Conservation (phyloP, 768 basidiomycete genomes). For the Lactarius vividus region DNA sequence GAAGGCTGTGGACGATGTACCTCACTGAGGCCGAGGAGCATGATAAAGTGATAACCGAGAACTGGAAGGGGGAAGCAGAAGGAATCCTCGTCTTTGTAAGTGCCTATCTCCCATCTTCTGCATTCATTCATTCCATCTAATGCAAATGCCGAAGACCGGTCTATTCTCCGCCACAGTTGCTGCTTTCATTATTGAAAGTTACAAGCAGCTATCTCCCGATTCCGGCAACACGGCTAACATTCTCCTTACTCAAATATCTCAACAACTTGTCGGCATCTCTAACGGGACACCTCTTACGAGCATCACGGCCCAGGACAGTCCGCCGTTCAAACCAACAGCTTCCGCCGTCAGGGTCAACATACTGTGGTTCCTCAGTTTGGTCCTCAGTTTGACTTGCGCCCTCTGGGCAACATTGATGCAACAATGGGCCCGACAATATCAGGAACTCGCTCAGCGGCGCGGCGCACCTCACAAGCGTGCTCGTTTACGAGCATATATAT, state of each 20-base stretch:
- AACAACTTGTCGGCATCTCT: conserved; percentile 9
- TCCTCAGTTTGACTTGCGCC: conserved; percentile 3
- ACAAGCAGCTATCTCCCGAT: conserved; percentile 7
- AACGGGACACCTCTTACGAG: neutral
- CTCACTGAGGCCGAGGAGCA: neutral
- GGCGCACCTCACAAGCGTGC: neutral
- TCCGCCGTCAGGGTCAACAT: conserved; percentile 19
- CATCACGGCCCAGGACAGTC: neutral
- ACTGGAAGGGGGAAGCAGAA: neutral
- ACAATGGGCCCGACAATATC: neutral
- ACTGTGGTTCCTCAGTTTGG: conserved; percentile 17
- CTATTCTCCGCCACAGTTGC: conserved; percentile 19
- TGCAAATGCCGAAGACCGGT: neutral
- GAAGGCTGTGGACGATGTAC: neutral
- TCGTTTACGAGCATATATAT: neutral
- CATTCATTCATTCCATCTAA: neutral
- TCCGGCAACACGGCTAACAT: neutral
- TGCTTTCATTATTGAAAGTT: conserved; percentile 15
- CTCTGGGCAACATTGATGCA: conserved; percentile 4
- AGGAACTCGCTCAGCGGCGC: neutral
- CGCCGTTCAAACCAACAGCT: neutral
- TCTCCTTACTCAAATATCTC: conserved; percentile 17
- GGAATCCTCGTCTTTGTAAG: neutral
- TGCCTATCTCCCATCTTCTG: no score
- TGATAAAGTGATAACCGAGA: neutral